Percentiles rank a stretch among this genome's conserved stretches.
phyloP scores from a whole-genome alignment of 805 yeast species.

The Zygosaccharomyces pseudorouxii region DNA sequence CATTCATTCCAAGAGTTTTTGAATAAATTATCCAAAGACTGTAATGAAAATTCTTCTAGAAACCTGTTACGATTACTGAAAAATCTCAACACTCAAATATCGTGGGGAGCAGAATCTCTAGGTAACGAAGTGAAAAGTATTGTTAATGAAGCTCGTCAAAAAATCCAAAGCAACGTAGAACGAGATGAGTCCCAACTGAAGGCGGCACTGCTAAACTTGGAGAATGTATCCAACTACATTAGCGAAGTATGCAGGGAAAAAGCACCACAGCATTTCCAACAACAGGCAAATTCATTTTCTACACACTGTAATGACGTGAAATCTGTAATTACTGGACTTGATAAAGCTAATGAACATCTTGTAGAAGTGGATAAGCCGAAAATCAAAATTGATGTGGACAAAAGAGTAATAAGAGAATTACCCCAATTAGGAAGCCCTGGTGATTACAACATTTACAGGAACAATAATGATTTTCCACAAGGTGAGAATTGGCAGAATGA shows the following conservation, averaged over 20 bases:
- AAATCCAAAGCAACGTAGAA: slow-evolving; percentile 4
- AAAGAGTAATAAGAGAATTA: slow-evolving; percentile 4
- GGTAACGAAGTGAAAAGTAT: slow-evolving; percentile 3
- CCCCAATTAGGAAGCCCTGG: slow-evolving; percentile 17
- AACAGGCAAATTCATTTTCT: slow-evolving; percentile 15
- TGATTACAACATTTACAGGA: slow-evolving; percentile 13
- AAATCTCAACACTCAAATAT: slow-evolving; percentile 5
- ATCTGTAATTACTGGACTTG: slow-evolving; percentile 2
- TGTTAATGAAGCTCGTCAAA: slow-evolving; percentile 8
- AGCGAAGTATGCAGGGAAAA: slow-evolving; percentile 10
- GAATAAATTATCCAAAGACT: background rate
- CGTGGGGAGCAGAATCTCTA: slow-evolving; percentile 1
- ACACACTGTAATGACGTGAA: slow-evolving; percentile 5
- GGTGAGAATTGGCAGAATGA: background rate
- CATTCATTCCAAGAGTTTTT: slow-evolving; percentile 5
- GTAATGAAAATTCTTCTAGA: slow-evolving; percentile 4
- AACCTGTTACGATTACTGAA: background rate
- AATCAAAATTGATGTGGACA: slow-evolving; percentile 1
- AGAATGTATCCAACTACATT: slow-evolving; percentile 1
- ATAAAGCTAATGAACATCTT: background rate
- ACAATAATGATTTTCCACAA: slow-evolving; percentile 6
- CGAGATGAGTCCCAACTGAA: background rate
- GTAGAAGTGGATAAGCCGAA: background rate
- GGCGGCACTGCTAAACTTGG: background rate
- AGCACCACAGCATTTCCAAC: slow-evolving; percentile 13